Base-by-base conservation (phyloP, 768 basidiomycete genomes). In the Lentinula raphanica region DNA sequence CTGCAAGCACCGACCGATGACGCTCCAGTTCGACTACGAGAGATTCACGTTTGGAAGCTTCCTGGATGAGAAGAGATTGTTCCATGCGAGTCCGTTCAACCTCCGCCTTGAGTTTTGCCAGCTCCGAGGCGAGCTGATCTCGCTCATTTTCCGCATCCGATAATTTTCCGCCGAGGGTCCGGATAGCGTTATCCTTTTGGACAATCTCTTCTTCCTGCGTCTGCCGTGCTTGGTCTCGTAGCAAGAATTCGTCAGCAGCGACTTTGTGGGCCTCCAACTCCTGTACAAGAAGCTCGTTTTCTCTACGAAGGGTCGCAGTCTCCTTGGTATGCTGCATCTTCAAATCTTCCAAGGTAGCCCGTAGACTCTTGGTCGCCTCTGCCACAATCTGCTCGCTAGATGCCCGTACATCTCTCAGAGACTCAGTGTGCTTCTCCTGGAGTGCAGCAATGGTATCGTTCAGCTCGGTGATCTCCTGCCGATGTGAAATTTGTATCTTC, bases 1-100 rank as follows among this genome's bases (percentile, higher is more conserved):
- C 91, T 25, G 86, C 85, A 15, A 93, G 76, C 28, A 85, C 76
- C 8, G 85, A 86, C 25, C 89, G 88, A 69, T 91, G 88, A 35
- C 78, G 83, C 64, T 93, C 90, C 32, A 94, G 74, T 66, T 94
- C 90, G 21, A 81, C 78, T 9, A 82, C 83, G 36, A 92, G 77
- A 17, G 88, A 86, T 63, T 91, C 83, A 39, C 84, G 86, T 63
- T 87, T 86, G 7, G 89, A 88, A 9, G 83, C 84, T 67, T 90
- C 89, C 62, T 86, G 80, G 31, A 84, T 74, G 11, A 90, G 79
- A 65, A 80, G 79, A 3, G 80, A 78, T 63, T 87, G 84, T 65
- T 88, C 84, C 15, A 66, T 71, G 32, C 76, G 80, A 31, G 84
- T 83, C 60, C 73, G 75, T 49, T 82, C 78, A 8, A 92, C 75